Base-by-base conservation (phyloP, 2,329 filamentous ascomycete genomes). In the Cercospora zeina region DNA sequence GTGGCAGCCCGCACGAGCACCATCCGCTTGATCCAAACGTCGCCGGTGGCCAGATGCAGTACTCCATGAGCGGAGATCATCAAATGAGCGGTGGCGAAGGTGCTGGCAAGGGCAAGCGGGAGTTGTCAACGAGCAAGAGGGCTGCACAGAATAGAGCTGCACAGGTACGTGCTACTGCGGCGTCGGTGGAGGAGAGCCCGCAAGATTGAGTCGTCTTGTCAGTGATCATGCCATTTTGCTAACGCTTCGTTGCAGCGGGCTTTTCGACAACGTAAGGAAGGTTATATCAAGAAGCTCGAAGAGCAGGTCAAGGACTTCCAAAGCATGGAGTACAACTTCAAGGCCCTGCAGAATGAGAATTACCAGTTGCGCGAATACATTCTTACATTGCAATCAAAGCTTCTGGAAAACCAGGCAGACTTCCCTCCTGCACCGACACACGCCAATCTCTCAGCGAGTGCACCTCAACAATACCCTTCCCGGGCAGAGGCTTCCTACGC, bases 281-380 rank as follows among this genome's bases (percentile, higher is more conserved):
- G 91, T 50, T 97, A 99, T 76, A 99, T 99, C 77, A 96, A 96
- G 81, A 96, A 96, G 76, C 84, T 99, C 6, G 95, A 99, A 77
- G 89, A 95, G 74, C 91, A 97, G 75, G 91, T 97, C 56, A 88
- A 91, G 71, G 90, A 95, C 31, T 90, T 87, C 68, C 83, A 86
- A 69, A 83, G 86, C 16, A 85, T 96, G 77, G 89, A 92, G 68
- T 85, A 89, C 65, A 86, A 85, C 60, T 91, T 86, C 77, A 95
- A 96, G 76, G 80, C 83, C n/a, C 79, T 96, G 27, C 91, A 96
- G 73, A 82, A 85, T 30, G 93, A 99, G 76, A 96, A 97, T 77
- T 95, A 93, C 74, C 87, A 90, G 65, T 81, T 99, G 45, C 88
- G 93, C 69, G 92, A 97, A 75, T 97, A 97, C 78, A 89, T 97